Percentiles rank a stretch among this genome's conserved stretches.
Evolutionary conservation across 139 green algal genomes (phyloP).

Genomic region (Gonium pectorale): DNA sequence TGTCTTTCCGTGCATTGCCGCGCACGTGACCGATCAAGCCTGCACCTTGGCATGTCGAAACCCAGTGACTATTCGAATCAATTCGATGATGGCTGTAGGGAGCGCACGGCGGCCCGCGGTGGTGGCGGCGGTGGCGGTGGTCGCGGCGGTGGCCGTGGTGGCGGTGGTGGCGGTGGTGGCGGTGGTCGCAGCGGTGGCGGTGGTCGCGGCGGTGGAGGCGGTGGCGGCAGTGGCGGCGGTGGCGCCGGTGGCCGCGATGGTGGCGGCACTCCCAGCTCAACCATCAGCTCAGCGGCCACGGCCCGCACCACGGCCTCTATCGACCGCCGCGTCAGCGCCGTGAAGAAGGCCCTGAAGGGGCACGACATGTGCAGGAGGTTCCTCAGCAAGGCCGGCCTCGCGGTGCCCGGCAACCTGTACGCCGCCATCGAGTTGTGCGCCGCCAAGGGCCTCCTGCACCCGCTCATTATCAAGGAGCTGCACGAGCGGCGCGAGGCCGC

Average conservation of each 20-base stretch:
- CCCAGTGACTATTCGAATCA: no score
- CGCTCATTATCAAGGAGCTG: not conserved
- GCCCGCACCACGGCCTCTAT: not conserved
- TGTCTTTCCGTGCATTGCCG: no score
- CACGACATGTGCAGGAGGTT: not conserved
- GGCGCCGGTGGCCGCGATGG: not conserved
- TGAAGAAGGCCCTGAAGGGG: not conserved
- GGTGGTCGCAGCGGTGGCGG: not conserved
- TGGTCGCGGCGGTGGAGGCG: not conserved
- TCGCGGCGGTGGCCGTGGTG: not conserved
- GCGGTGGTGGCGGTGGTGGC: not conserved
- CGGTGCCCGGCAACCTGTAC: not conserved
- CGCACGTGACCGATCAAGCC: no score
- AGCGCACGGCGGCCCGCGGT: no score
- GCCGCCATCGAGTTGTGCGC: not conserved
- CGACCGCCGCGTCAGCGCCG: not conserved
- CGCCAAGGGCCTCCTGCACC: not conserved
- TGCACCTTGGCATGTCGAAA: no score
- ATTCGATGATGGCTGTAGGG: no score
- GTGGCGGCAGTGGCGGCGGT: not conserved
- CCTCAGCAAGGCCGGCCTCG: not conserved
- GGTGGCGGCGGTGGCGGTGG: no score
- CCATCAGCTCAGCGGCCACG: not conserved
- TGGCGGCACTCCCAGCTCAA: not conserved
- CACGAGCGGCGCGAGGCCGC: not conserved